These are phyloP conservation scores for Tephrocybe sp. DNA, from an alignment of 768 basidiomycete genomes.

Conservation along the genomic window DNA sequence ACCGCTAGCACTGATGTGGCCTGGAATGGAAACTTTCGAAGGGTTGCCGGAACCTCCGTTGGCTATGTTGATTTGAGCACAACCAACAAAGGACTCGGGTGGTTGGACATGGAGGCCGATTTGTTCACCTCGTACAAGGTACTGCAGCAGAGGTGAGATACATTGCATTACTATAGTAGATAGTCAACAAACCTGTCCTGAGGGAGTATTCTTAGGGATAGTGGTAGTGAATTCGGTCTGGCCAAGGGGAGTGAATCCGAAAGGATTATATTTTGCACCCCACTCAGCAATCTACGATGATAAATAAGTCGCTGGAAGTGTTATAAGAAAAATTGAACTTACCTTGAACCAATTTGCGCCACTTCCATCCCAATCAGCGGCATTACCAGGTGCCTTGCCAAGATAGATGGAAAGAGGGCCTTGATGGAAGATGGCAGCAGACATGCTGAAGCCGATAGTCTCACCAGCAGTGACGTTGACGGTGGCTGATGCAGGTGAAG, in stretches of 20 bases:
- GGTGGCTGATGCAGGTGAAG: constrained; percentile 28
- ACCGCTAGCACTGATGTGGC: constrained; percentile 34
- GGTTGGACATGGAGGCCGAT: constrained; percentile 40
- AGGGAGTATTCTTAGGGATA: constrained; percentile 33
- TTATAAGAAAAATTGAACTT: constrained; percentile 12
- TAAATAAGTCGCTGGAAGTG: constrained; percentile 18
- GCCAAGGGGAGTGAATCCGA: constrained; percentile 27
- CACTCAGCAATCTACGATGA: constrained; percentile 28
- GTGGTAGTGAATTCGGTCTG: constrained; percentile 28
- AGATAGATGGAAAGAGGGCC: constrained; percentile 41
- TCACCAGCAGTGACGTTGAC: constrained; percentile 36
- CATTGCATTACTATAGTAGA: not conserved
- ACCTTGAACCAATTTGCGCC: constrained; percentile 43
- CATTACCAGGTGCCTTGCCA: constrained; percentile 37
- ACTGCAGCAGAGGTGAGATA: constrained; percentile 18
- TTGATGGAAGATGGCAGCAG: constrained; percentile 36
- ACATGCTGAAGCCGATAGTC: constrained; percentile 27
- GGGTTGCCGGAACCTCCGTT: constrained; percentile 41
- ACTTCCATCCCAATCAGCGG: constrained; percentile 37
- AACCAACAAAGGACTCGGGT: constrained; percentile 44
- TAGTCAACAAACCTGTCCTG: constrained; percentile 28
- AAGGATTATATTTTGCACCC: constrained; percentile 30
- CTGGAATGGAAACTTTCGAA: constrained; percentile 41
- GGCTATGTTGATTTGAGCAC: constrained; percentile 40
- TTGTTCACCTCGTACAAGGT: constrained; percentile 39